Percentiles rank a stretch among this genome's conserved stretches.
Evolutionary conservation across 805 yeast species (phyloP).

Genomic region (Saccharomycopsis guyanensis): DNA sequence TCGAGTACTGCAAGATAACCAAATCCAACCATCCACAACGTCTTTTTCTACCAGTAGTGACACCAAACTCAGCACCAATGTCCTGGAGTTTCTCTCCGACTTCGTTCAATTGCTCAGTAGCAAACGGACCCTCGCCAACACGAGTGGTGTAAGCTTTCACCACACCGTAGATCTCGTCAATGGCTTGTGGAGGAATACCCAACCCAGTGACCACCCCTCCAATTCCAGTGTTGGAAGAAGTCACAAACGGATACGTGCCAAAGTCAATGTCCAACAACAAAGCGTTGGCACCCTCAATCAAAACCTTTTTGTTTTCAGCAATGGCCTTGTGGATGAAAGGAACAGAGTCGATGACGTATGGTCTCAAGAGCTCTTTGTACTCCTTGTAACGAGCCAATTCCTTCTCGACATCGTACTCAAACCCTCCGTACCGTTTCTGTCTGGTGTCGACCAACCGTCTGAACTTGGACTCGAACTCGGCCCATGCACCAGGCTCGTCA

Average conservation of each 20-base stretch:
- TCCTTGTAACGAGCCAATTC: constrained; percentile 73
- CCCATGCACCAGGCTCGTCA: constrained; percentile 89
- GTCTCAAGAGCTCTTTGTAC: constrained; percentile 67
- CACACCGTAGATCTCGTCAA: constrained; percentile 83
- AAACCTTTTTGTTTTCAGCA: constrained; percentile 68
- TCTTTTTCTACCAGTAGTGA: constrained; percentile 97
- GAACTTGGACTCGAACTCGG: constrained; percentile 73
- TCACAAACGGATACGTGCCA: constrained; percentile 97
- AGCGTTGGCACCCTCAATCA: constrained; percentile 98
- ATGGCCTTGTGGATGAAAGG: constrained; percentile 76
- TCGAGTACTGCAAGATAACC: constrained; percentile 88
- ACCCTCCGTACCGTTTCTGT: constrained; percentile 85
- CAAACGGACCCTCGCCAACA: constrained; percentile 99
- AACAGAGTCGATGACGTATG: constrained; percentile 91
- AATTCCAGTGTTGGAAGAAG: constrained; percentile 91
- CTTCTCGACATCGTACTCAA: constrained; percentile 75
- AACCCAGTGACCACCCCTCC: constrained; percentile 98
- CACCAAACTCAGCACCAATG: constrained; percentile 95
- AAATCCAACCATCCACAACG: constrained; percentile 99
- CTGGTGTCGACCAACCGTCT: constrained; percentile 73
- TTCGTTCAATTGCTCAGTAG: constrained; percentile 88
- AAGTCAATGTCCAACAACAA: constrained; percentile 95
- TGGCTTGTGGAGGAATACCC: constrained; percentile 86
- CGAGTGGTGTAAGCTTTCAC: constrained; percentile 98
- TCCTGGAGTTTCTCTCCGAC: constrained; percentile 81